These are phyloP conservation scores for Yarrowia deformans DNA, from an alignment of 805 yeast species.

Conservation along the genomic window DNA sequence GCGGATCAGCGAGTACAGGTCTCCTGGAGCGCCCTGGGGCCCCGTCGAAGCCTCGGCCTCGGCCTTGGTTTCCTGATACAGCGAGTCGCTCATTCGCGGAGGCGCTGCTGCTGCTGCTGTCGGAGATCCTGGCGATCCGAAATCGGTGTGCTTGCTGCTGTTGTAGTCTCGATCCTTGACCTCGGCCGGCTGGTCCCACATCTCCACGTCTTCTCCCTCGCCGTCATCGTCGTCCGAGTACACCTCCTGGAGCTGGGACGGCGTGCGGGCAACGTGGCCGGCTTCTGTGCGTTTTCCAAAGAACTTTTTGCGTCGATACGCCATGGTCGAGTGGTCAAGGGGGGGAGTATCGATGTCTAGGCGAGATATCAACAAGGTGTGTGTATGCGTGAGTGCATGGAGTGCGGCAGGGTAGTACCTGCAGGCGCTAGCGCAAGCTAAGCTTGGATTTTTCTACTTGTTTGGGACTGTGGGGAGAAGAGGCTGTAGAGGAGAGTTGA, in stretches of 20 bases:
- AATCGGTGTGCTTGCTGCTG: no score
- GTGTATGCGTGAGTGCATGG: conserved; percentile 25
- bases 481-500: neutral
- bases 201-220: conserved; percentile 35
- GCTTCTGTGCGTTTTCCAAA: conserved; percentile 29
- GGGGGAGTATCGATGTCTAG: neutral
- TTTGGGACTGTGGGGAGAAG: conserved; percentile 18
- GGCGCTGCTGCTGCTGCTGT: neutral
- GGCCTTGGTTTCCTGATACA: conserved; percentile 25
- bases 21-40: conserved; percentile 43
- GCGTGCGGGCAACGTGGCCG: conserved; percentile 34
- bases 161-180: neutral
- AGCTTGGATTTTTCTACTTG: conserved; percentile 1
- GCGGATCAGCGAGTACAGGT: conserved; percentile 60
- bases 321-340: conserved; percentile 24
- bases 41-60: neutral
- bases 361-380: conserved; percentile 22
- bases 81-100: conserved; percentile 32
- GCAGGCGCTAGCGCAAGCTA: conserved; percentile 39
- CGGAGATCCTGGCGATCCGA: conserved; percentile 4
- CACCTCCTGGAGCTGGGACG: conserved; percentile 38
- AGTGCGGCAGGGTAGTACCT: conserved; percentile 38
- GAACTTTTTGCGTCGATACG: conserved; percentile 38
- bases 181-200: conserved; percentile 31
- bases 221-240: conserved; percentile 38